Conservation (phyloP, 1,284 basidiomycete species). For the Puccinia horiana region DNA sequence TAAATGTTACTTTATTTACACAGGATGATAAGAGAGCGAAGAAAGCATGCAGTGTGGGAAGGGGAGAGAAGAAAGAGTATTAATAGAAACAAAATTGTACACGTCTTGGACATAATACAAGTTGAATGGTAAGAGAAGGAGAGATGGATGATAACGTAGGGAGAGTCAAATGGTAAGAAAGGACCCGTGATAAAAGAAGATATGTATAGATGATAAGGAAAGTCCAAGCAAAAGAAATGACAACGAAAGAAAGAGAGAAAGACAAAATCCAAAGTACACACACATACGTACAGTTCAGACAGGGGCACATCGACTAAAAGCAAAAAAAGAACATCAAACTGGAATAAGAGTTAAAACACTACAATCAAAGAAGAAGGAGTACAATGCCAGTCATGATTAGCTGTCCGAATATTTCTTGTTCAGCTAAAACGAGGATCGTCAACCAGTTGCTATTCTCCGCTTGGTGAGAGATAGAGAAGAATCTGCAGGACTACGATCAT, state of each 20-base stretch:
- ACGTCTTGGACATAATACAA: not conserved
- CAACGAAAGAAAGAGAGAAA: not conserved
- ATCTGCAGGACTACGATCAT: not conserved
- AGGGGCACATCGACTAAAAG: not conserved
- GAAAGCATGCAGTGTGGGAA: too few relatives aligned
- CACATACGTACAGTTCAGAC: not conserved
- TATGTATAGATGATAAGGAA: too few relatives aligned
- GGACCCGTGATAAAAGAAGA: not conserved
- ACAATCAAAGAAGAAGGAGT: not conserved
- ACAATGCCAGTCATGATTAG: too few relatives aligned
- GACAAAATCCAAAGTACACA: slow-evolving; percentile 1
- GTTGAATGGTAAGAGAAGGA: not conserved
- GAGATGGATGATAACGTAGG: too few relatives aligned
- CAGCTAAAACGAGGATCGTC: not conserved
- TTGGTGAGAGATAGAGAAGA: not conserved
- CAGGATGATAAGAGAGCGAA: too few relatives aligned
- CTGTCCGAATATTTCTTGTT: not conserved
- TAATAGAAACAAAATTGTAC: not conserved
- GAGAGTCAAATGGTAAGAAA: not conserved
- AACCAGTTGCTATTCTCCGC: slow-evolving; percentile 19
- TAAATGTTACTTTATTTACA: too few relatives aligned
- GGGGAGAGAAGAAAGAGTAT: not conserved
- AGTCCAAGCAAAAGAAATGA: not conserved
- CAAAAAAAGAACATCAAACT: not conserved
- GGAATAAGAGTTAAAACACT: not conserved